phyloP scores from a whole-genome alignment of 306 rosid species.

The Carpinus viminea region DNA sequence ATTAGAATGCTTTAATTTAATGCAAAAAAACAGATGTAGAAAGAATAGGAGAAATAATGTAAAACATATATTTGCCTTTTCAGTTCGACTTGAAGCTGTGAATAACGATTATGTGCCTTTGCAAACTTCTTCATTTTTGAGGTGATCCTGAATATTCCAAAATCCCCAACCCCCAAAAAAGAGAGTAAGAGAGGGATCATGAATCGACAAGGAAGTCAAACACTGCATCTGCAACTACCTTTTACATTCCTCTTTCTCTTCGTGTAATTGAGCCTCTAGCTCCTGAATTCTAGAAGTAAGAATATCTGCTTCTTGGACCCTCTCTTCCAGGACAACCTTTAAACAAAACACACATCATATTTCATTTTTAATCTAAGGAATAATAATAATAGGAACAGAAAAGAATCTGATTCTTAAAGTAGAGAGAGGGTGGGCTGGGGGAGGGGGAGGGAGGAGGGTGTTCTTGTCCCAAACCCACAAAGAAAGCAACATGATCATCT shows the following conservation, averaged over 20 bases:
- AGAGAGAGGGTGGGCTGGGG: background rate
- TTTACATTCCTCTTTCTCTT: slow-evolving; percentile 75
- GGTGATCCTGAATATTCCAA: slow-evolving; percentile 58
- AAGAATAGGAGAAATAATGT: background rate
- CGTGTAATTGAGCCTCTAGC: slow-evolving; percentile 70
- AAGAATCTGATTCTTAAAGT: background rate
- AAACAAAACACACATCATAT: slow-evolving; percentile 25
- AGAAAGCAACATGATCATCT: background rate
- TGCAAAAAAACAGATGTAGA: slow-evolving; percentile 3
- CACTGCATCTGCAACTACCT: slow-evolving; percentile 43
- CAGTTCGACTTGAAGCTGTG: slow-evolving; percentile 73
- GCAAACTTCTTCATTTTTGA: slow-evolving; percentile 77
- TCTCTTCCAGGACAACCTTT: slow-evolving; percentile 70
- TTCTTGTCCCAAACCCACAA: background rate
- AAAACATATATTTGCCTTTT: slow-evolving; percentile 52
- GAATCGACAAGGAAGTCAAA: slow-evolving; percentile 19
- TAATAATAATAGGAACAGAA: slow-evolving; percentile 10
- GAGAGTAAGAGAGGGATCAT: slow-evolving; percentile 21
- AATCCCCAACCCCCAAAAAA: slow-evolving; percentile 13
- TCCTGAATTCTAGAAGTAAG: slow-evolving; percentile 88
- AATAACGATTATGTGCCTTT: slow-evolving; percentile 56
- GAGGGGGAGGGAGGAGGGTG: background rate
- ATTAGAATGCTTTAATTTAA: slow-evolving; percentile 18
- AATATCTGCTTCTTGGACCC: slow-evolving; percentile 74
- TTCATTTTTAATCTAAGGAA: slow-evolving; percentile 14